These are phyloP conservation scores for Thelonectria rubi DNA, from an alignment of 2,329 filamentous ascomycete genomes.

Conservation along the genomic window DNA sequence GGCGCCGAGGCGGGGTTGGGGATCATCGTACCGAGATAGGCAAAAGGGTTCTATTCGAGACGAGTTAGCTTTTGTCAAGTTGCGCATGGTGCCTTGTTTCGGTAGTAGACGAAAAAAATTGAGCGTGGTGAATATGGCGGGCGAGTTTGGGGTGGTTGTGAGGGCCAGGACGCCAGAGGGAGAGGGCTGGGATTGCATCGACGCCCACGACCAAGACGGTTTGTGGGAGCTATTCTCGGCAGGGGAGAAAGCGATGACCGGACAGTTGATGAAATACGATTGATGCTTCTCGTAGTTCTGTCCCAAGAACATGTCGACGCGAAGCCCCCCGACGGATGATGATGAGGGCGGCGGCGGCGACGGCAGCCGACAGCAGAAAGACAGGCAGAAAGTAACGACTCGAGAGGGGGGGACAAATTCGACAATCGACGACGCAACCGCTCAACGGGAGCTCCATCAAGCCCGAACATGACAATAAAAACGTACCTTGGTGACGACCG, in stretches of 20 bases:
- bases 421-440: slow-evolving; percentile 9
- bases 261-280: neutral
- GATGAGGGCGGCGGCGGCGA: neutral
- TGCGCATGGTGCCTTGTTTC: slow-evolving; percentile 2
- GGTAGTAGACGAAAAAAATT: neutral
- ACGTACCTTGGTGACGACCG: slow-evolving; percentile 69
- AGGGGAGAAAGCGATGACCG: neutral
- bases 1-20: slow-evolving; percentile 23
- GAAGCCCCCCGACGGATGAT: neutral
- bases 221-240: neutral
- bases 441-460: slow-evolving; percentile 10
- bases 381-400: neutral
- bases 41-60: slow-evolving; percentile 87
- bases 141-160: neutral
- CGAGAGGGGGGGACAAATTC: neutral
- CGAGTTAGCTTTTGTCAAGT: slow-evolving; percentile 33
- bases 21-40: slow-evolving; percentile 86
- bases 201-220: neutral
- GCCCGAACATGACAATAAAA: slow-evolving; percentile 6
- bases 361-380: neutral
- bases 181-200: slow-evolving; percentile 11
- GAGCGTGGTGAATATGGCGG: neutral
- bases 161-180: slow-evolving; percentile 6
- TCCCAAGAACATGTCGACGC: neutral
- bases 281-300: neutral